These are phyloP conservation scores for Cordyceps pruinosa DNA, from an alignment of 2,329 filamentous ascomycete species.

Conservation along the genomic window DNA sequence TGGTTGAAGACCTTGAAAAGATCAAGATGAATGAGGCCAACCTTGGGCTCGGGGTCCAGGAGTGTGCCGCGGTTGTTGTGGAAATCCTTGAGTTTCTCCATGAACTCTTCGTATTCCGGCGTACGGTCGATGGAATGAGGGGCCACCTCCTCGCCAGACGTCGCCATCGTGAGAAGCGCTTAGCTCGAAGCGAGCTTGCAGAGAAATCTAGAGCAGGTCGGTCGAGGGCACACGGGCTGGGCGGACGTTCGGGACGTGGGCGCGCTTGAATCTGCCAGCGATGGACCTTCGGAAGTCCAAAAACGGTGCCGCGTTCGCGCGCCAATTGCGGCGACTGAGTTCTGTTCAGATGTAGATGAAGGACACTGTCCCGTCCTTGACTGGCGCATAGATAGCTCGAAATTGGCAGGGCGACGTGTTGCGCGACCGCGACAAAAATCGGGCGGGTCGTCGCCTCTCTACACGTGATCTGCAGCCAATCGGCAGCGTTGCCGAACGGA, in stretches of 20 bases:
- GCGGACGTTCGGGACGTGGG: not conserved
- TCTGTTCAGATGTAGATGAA: conserved; percentile 1
- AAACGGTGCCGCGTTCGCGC: not conserved
- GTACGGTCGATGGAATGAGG: conserved; percentile 49
- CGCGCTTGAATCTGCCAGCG: not conserved
- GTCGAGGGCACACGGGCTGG: not conserved
- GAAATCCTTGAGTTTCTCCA: conserved; percentile 63
- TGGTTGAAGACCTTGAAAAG: conserved; percentile 71
- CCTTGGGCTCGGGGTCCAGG: conserved; percentile 74
- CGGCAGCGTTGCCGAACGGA: conserved; percentile 3
- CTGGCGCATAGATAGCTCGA: conserved; percentile 7
- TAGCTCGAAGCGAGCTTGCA: conserved; percentile 2
- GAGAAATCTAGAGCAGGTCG: not conserved
- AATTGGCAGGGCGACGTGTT: conserved; percentile 13
- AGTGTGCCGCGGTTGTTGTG: conserved; percentile 72
- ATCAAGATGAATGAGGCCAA: conserved; percentile 70
- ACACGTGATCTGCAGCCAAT: conserved; percentile 13
- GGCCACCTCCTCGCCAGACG: conserved; percentile 30
- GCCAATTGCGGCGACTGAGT: conserved; percentile 1
- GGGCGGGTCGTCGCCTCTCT: not conserved
- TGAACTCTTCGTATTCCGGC: conserved; percentile 72
- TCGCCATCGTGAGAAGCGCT: conserved; percentile 23
- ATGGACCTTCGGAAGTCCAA: not conserved
- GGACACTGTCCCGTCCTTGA: not conserved
- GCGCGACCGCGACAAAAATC: conserved; percentile 13